These are phyloP conservation scores for Entomortierella parvispora DNA, from an alignment of 192 early-diverging fungal species.

Conservation along the genomic window DNA sequence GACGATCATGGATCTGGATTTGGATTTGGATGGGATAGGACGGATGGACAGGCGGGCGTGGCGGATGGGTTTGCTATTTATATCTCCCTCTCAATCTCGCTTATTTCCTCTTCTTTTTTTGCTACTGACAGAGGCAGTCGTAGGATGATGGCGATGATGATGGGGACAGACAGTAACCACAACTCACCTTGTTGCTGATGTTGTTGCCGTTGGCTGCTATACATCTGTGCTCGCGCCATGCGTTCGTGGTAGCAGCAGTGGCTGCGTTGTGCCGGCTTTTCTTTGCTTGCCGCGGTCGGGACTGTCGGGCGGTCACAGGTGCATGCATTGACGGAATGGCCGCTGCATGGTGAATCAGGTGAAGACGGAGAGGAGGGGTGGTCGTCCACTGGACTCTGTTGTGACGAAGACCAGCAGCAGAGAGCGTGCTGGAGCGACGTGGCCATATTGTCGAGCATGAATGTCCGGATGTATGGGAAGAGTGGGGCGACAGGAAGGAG, in stretches of 20 bases:
- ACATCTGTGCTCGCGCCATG: background rate
- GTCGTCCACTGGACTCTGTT: constrained; percentile 49
- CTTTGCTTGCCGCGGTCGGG: background rate
- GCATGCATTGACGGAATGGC: constrained; percentile 9
- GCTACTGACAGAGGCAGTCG: too few species aligned
- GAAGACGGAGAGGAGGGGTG: constrained; percentile 20
- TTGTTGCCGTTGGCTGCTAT: too few species aligned
- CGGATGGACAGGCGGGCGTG: background rate
- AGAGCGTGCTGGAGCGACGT: constrained; percentile 41
- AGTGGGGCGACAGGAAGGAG: too few species aligned
- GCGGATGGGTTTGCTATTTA: too few species aligned
- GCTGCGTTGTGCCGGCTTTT: background rate
- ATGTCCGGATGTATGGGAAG: too few species aligned
- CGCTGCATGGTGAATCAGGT: constrained; percentile 31
- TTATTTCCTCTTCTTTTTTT: too few species aligned
- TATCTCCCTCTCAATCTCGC: too few species aligned
- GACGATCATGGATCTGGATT: too few species aligned
- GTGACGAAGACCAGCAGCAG: constrained; percentile 49
- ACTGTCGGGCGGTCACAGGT: constrained; percentile 6
- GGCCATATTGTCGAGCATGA: constrained; percentile 20
- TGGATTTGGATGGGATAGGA: too few species aligned
- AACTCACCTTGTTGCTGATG: too few species aligned
- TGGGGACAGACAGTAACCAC: too few species aligned
- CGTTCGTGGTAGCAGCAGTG: constrained; percentile 17
- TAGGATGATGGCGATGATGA: too few species aligned